Evolutionary conservation across 2,329 filamentous ascomycete genomes (phyloP), one percentile per base, ranked within the genome.

Genomic region (Calonectria pseudoturangicola): DNA sequence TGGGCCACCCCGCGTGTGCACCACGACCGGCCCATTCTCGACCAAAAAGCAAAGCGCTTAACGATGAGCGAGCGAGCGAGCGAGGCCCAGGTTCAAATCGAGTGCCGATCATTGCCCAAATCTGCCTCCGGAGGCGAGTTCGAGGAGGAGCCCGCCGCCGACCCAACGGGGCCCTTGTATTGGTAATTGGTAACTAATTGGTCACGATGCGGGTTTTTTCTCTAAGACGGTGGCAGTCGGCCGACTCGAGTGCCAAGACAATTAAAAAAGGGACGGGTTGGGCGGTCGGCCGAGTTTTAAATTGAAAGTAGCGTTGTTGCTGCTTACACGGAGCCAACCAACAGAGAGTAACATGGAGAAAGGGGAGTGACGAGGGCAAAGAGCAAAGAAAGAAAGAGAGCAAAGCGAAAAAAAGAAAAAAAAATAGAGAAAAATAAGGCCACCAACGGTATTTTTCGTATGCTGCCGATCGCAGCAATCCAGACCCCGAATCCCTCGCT

Each of bases 21-120:
- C 54, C n/a, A 58, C 33, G n/a, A 58, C 54, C 7, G 54, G n/a
- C 65, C 51, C 50, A 47, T 21, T 39, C 51, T 43, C 28, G 27
- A 47, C n/a, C 30, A 43, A 58, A 43, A 8, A 45, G 33, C 43
- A 60, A 18, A 36, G 54, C 54, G 68, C 33, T 45, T 66, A 60
- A 30, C 33, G 33, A 36, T 13, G 33, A 36, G 33, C 33, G 33
- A 36, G 33, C 33, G 33, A 36, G 33, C 33, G 33, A 36, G 33
- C 33, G 10, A 36, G 10, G 33, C 33, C 33, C 7, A 10, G 33
- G 8, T 36, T 16, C 16, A 28, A 2, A 8, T 15, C 15, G 18
- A 21, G 10, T 41, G 66, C 58, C 65, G 73, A 76, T 72, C 77
- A 48, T 68, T 70, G 27, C 77, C 67, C 13, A 13, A 76, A 79